Evolutionary conservation across 108 stramenopile species (phyloP).

Genomic region (Nitzschia sp.): DNA sequence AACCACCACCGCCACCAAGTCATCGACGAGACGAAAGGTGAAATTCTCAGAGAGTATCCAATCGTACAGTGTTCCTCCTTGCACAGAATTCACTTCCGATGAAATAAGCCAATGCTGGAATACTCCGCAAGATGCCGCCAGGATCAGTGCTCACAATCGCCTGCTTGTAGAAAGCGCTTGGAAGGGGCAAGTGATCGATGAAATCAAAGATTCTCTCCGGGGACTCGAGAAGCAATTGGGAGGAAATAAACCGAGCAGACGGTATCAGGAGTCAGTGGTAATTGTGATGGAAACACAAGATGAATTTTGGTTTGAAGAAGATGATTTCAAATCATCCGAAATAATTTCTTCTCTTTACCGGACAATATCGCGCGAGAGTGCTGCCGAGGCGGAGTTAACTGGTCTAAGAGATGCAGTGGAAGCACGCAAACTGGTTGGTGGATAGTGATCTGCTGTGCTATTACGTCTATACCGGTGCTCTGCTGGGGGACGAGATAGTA

Average conservation of each 20-base stretch:
- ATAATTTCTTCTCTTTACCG: neutral
- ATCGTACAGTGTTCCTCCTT: neutral
- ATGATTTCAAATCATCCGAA: neutral
- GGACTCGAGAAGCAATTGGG: neutral
- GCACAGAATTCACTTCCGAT: neutral
- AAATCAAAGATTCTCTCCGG: neutral
- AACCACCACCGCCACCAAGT: no score
- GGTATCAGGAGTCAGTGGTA: slow-evolving; percentile 1
- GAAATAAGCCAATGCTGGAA: slow-evolving; percentile 1
- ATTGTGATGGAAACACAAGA: slow-evolving; percentile 9
- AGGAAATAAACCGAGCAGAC: neutral
- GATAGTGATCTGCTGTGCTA: no score
- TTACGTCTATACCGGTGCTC: no score
- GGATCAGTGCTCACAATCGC: neutral
- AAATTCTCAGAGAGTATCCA: neutral
- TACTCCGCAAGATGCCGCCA: neutral
- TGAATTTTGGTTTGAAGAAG: slow-evolving; percentile 7
- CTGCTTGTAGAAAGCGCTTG: neutral
- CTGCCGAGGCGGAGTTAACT: neutral
- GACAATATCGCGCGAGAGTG: neutral
- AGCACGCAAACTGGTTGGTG: no score
- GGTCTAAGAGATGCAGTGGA: neutral
- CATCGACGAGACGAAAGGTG: neutral
- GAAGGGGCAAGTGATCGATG: neutral
- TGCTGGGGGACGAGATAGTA: no score